These are phyloP conservation scores for Lactarius hengduanensis DNA, from an alignment of 768 basidiomycete genomes.

Conservation along the genomic window DNA sequence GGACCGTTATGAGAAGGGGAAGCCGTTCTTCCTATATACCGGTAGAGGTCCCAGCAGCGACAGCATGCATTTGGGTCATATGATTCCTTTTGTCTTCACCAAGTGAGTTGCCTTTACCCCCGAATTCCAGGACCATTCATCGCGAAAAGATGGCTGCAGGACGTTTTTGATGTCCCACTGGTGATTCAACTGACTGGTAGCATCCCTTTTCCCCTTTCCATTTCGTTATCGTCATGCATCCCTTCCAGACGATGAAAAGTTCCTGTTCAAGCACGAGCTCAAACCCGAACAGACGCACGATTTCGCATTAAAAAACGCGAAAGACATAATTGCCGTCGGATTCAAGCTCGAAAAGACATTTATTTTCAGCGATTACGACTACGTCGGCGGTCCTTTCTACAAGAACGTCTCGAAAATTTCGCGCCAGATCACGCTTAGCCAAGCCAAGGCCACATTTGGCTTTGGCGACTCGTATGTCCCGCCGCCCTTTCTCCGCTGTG, in stretches of 20 bases:
- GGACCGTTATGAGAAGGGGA: conserved; percentile 93
- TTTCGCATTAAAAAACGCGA: conserved; percentile 87
- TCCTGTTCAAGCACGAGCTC: conserved; percentile 93
- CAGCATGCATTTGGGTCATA: conserved; percentile 96
- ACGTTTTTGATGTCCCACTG: conserved; percentile 90
- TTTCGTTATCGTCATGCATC: not conserved
- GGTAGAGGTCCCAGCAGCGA: conserved; percentile 95
- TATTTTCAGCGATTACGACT: conserved; percentile 92
- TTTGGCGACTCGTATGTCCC: conserved; percentile 88
- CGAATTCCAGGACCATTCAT: conserved; percentile 1
- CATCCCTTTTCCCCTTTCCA: conserved; percentile 21
- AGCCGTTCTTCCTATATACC: conserved; percentile 98
- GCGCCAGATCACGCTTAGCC: conserved; percentile 87
- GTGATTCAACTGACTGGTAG: conserved; percentile 94
- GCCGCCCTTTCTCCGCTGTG: not conserved
- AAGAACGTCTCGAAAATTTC: conserved; percentile 92
- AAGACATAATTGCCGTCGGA: conserved; percentile 95
- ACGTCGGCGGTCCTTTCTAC: conserved; percentile 91
- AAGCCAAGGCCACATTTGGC: conserved; percentile 94
- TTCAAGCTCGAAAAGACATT: conserved; percentile 92
- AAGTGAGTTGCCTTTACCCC: conserved; percentile 55
- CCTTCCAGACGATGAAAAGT: conserved; percentile 90
- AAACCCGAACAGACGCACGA: conserved; percentile 83
- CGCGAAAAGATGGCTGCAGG: conserved; percentile 83
- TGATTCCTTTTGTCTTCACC: conserved; percentile 96